phyloP scores from a whole-genome alignment of 139 green algal species.

The Chlorella sp. region DNA sequence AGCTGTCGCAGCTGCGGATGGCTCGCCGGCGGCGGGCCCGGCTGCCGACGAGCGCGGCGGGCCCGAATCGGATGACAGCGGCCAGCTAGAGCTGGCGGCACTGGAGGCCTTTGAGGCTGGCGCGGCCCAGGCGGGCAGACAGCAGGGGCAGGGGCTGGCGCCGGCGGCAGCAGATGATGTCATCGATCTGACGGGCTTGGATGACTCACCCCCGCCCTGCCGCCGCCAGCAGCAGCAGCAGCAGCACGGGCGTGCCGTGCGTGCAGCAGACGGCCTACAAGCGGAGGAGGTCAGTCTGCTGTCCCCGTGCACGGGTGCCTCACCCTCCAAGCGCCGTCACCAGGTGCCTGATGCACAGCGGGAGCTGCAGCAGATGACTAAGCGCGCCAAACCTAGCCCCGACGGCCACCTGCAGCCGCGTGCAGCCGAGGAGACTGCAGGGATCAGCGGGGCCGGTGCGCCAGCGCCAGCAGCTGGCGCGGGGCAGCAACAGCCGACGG shows the following conservation, averaged over 20 bases:
- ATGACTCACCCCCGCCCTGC: not conserved
- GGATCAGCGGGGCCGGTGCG: not conserved
- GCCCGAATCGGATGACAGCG: too few species aligned
- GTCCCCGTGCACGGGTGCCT: not conserved
- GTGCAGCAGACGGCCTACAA: not conserved
- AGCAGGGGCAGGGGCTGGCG: too few species aligned
- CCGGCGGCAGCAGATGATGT: not conserved
- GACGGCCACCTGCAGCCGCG: slow-evolving; percentile 1
- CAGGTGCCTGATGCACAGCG: not conserved
- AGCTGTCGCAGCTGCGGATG: too few species aligned
- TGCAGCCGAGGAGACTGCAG: too few species aligned
- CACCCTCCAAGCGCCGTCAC: slow-evolving; percentile 19
- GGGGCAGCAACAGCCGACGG: not conserved
- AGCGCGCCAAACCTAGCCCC: slow-evolving; percentile 21
- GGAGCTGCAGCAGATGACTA: slow-evolving; percentile 3
- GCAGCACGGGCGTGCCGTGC: not conserved
- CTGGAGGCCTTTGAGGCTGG: too few species aligned
- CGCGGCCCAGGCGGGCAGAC: too few species aligned
- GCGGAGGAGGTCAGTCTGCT: too few species aligned
- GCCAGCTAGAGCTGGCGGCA: too few species aligned
- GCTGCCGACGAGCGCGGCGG: too few species aligned
- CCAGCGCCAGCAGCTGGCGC: not conserved
- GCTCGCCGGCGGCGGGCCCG: too few species aligned
- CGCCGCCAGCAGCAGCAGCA: not conserved
- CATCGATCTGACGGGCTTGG: not conserved